Evolutionary conservation across 2,329 filamentous ascomycete species (phyloP).

Genomic region (Xylariaceae sp.): DNA sequence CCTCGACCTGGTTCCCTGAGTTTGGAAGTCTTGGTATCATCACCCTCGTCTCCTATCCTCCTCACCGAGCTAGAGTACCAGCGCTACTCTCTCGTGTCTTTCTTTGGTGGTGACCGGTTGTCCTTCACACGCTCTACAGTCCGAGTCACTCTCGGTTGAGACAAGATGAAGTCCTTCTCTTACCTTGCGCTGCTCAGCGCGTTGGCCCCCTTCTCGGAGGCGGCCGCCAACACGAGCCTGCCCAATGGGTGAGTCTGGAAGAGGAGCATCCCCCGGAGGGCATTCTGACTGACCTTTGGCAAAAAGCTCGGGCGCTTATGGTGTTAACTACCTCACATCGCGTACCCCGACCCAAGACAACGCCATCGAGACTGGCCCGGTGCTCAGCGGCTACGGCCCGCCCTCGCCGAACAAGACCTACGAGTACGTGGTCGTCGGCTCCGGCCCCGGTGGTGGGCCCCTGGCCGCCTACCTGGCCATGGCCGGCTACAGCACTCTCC

Average conservation of each 20-base stretch:
- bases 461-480: slow-evolving; percentile 54
- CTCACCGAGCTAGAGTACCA: slow-evolving; percentile 5
- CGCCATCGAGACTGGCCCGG: slow-evolving; percentile 15
- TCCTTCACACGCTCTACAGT: too few relatives aligned
- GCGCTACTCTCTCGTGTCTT: slow-evolving; percentile 5
- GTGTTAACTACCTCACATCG: too few relatives aligned
- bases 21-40: slow-evolving; percentile 1
- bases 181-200: slow-evolving; percentile 16
- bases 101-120: slow-evolving; percentile 2
- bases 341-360: slow-evolving; percentile 13
- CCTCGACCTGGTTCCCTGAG: slow-evolving; percentile 2
- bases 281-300: too few relatives aligned
- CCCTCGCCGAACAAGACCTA: slow-evolving; percentile 29
- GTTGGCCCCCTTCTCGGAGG: slow-evolving; percentile 10
- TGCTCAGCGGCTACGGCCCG: slow-evolving; percentile 6
- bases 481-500: slow-evolving; percentile 48
- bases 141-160: slow-evolving; percentile 2
- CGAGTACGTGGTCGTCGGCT: slow-evolving; percentile 59
- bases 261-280: too few relatives aligned
- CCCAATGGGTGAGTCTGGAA: too few relatives aligned
- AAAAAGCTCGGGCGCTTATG: too few relatives aligned
- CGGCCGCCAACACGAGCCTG: too few relatives aligned
- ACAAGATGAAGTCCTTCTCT: slow-evolving; percentile 15
- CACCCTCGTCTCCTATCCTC: slow-evolving; percentile 7
- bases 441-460: slow-evolving; percentile 52